phyloP scores from a whole-genome alignment of 1,284 basidiomycete species.

The Malassezia sympodialis region DNA sequence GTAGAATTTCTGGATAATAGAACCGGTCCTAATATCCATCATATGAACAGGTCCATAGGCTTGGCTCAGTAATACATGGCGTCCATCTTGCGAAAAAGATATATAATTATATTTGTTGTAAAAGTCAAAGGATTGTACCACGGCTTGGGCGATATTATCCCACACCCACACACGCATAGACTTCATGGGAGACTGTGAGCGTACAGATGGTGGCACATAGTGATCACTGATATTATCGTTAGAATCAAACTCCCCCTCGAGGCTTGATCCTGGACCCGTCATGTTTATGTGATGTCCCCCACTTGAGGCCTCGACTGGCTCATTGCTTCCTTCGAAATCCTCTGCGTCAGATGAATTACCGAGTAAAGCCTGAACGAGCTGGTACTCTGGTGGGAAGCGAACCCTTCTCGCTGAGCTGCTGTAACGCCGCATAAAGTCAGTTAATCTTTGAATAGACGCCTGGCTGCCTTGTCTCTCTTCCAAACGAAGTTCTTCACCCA shows the following conservation, averaged over 20 bases:
- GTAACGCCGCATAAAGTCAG: not conserved
- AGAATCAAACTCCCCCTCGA: not conserved
- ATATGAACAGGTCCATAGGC: conserved; percentile 67
- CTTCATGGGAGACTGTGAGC: not conserved
- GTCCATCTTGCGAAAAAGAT: conserved; percentile 68
- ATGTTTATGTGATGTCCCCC: not conserved
- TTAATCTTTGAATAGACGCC: not conserved
- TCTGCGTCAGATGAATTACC: not conserved
- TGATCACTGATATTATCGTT: not conserved
- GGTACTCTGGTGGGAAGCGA: not conserved
- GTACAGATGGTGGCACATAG: not conserved
- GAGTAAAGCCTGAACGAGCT: not conserved
- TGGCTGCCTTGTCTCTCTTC: not conserved
- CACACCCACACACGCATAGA: not conserved
- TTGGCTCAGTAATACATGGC: conserved; percentile 65
- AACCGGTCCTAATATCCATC: conserved; percentile 63
- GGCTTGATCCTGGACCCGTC: not conserved
- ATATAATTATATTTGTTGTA: conserved; percentile 60
- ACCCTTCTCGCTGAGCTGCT: not conserved
- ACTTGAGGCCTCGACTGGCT: not conserved
- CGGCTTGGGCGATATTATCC: conserved; percentile 14
- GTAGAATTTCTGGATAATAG: conserved; percentile 53
- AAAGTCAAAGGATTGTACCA: conserved; percentile 57
- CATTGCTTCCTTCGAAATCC: not conserved
- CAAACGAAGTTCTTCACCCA: not conserved